Evolutionary conservation across 441 rosid genomes (phyloP), one percentile per base, ranked within the genome.

Genomic region (California macrophylla): DNA sequence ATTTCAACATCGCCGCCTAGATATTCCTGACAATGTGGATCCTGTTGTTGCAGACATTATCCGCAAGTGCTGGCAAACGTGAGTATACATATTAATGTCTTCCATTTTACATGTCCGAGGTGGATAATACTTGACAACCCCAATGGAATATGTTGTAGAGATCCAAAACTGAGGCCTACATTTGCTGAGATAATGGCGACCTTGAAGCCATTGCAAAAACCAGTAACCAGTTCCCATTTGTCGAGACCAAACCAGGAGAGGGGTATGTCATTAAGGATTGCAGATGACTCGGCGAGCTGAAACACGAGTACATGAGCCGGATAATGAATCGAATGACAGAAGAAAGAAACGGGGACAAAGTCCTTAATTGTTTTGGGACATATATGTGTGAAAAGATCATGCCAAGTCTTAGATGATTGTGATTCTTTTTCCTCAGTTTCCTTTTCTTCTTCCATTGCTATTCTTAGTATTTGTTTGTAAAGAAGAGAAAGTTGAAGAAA

Each of bases 1-100:
- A 65, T 93, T 88, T 80, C 98, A 93, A 80, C 98, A 91, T 69
- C 97, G 98, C 7, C 89, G 95, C 58, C 93, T 93, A 4, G 95
- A 89, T 62, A 91, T 93, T 73, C 97, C 98, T 0, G 84, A 85
- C 72, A 69, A 82, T 75, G 72, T 89, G 69, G 92, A 91, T 81
- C 98, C 97, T 21, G 76, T 80, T 2, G 68, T 93, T 38, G 95
- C 96, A 3, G 93, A 89, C 64, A 80, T 93, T 77, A 91, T 91
- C 73, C 69, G 74, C 78, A 77, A 80, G 69, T 93, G 98, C 83
- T 93, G 97, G 98, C 90, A 91, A 73, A 93, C 97, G 98, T 93
- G 83, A 89, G 98, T 86, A 72, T 70, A 76, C 29, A 66, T 32
- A 69, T 50, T 32, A n/a, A n/a, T n/a, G n/a, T n/a, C n/a, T n/a